These are phyloP conservation scores for Apiotrichum laibachii DNA, from an alignment of 1,284 basidiomycete species.

Conservation along the genomic window DNA sequence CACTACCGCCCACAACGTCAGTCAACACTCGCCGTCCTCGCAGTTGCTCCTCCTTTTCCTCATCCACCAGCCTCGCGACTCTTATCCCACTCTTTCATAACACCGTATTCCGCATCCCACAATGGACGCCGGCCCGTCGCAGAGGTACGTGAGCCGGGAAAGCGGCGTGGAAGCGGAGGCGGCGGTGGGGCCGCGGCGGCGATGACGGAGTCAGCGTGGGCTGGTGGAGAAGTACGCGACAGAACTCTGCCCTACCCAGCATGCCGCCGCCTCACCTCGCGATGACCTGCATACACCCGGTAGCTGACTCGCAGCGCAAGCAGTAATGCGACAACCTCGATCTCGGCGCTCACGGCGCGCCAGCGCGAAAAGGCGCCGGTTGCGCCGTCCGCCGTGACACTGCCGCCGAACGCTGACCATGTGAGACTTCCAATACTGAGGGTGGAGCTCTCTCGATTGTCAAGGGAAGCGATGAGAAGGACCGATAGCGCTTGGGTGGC, in stretches of 20 bases:
- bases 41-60: not conserved
- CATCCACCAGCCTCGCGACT: not conserved
- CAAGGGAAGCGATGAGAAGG: not conserved
- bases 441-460: no score
- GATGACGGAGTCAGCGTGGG: no score
- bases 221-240: no score
- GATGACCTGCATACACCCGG: no score
- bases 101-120: no score
- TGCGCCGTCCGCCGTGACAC: conserved; percentile 4
- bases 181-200: no score
- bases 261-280: no score
- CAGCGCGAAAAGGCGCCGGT: conserved; percentile 21
- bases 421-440: not conserved
- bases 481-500: not conserved
- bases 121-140: not conserved
- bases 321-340: no score
- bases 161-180: not conserved
- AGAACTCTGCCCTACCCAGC: no score
- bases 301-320: no score
- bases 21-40: no score
- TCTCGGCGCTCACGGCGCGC: conserved; percentile 7
- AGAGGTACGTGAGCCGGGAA: not conserved
- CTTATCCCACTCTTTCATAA: not conserved
- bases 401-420: conserved; percentile 15
- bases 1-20: no score